Base-by-base conservation (phyloP, 805 yeast genomes). In the Candida rishiriensis region DNA sequence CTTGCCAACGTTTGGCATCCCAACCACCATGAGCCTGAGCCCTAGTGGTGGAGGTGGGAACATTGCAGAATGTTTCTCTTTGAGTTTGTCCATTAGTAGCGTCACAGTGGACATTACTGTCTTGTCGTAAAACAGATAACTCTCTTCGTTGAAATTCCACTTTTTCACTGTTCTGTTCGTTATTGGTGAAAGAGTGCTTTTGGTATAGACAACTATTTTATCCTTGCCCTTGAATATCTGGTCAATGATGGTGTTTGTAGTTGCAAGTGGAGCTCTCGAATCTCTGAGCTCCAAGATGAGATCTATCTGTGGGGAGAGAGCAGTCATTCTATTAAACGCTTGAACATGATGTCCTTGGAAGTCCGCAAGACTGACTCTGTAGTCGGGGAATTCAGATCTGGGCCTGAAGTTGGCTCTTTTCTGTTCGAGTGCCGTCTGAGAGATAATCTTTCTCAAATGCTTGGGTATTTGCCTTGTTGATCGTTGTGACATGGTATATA, bases 1-100 rank as follows among this genome's bases (percentile, higher is more conserved):
- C 63, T 93, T 93, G 0, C 99, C 99, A n/a, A 89, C 95, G 60
- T 93, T 93, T 1, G 99, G 99, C 93, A 93, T 86, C 0, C 99
- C 99, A 7, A 84, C 81, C 37, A 91, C 78, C 70, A 90, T 70
- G 45, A 86, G 63, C 17, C 89, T 65, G 39, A 85, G 68, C 0
- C 98, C 98, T 47, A 89, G 63, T 0, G 97, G 97, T 0, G 96
- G 95, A 1, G 82, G 78, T 0, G 91, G 88, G 15, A 61, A 63
- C 73, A 79, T 68, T 3, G 59, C 49, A 26, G 62, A 49, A 53
- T 76, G 73, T 41, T 67, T 65, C 41, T 73, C 70, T 32, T 69
- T 70, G 3, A 87, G 67, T 11, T 70, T 54, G 10, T 75, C 70
- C 13, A 85, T 65, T 3, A 90, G 60, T 36, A 65, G 63, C 12